Evolutionary conservation across 2,329 filamentous ascomycete genomes (phyloP), one percentile per base, ranked within the genome.

Genomic region (Parasarocladium wereldwijsianum): DNA sequence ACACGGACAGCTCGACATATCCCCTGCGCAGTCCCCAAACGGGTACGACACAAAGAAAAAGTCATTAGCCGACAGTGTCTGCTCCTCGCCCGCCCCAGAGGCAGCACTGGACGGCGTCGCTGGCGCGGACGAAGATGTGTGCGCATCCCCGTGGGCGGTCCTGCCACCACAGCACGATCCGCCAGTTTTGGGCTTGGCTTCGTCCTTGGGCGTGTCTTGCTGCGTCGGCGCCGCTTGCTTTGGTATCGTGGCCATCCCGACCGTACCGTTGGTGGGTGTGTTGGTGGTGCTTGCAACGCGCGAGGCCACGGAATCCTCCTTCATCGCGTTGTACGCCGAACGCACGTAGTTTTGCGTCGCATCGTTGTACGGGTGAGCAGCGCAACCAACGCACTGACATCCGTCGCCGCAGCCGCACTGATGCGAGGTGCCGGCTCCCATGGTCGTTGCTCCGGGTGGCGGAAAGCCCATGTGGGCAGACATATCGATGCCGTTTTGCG

Each of bases 371-470:
- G 76, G 72, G 45, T 80, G 75, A 3, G 68, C 69, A 5, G 71
- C 62, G 44, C 76, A 82, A 8, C 74, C 76, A 20, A 80, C 55
- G 43, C 76, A 82, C 39, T 73, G 64, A 39, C 76, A 82, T 17
- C 57, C 57, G 32, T 75, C 67, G 13, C 76, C 76, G 43, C 76
- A 82, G 27, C 59, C 58, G 41, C 76, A 82, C 32, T 49, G 55
- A 26, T 55, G 54, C 31, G 45, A 53, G 13, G 49, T 57, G 39
- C 49, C 53, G 3, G 40, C 34, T 4, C 40, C 34, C n/a, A 31
- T 32, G n/a, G 39, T 40, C 14, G 23, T 34, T n/a, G 19, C 6
- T 17, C 26, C 19, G 8, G 32, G 26, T 5, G 13, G 19, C 4
- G 28, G 28, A 16, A 30, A 23, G 16, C 21, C 22, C 12, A 31